phyloP scores from a whole-genome alignment of 306 rosid genomes.

The Boehmeria nivea region DNA sequence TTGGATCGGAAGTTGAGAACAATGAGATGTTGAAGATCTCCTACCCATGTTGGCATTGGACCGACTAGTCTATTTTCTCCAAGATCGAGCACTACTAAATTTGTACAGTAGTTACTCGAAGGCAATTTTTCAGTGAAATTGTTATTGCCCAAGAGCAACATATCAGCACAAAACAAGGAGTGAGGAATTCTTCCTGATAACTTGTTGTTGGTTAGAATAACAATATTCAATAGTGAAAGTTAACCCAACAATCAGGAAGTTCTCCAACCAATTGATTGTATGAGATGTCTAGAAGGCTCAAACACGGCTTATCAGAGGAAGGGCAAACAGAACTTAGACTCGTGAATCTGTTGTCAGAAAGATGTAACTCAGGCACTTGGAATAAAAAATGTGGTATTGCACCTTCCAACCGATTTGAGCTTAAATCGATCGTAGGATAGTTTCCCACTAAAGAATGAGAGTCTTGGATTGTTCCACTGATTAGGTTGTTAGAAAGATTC shows the following conservation, averaged over 20 bases:
- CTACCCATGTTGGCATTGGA: slow-evolving; percentile 12
- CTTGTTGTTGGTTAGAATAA: slow-evolving; percentile 1
- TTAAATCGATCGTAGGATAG: not conserved
- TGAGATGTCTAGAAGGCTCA: not conserved
- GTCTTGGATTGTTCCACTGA: not conserved
- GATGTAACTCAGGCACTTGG: not conserved
- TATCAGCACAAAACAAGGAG: not conserved
- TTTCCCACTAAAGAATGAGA: not conserved
- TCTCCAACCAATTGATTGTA: slow-evolving; percentile 3
- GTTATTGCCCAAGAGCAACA: slow-evolving; percentile 2
- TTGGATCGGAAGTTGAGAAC: slow-evolving; percentile 6
- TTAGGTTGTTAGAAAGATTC: slow-evolving; percentile 6
- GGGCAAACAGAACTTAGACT: not conserved
- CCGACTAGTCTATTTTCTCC: slow-evolving; percentile 7
- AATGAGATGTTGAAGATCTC: not conserved
- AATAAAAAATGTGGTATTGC: not conserved
- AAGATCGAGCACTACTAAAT: not conserved
- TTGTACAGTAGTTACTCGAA: not conserved
- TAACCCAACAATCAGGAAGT: slow-evolving; percentile 9
- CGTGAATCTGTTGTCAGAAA: not conserved
- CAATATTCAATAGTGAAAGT: not conserved
- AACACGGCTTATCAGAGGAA: too few species aligned
- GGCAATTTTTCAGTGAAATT: slow-evolving; percentile 6
- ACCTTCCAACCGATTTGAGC: not conserved
- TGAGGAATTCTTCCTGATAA: too few species aligned